Percentiles rank a stretch among this genome's conserved stretches.
phyloP scores from a whole-genome alignment of 1,284 basidiomycete genomes.

The Volvariella volvacea region DNA sequence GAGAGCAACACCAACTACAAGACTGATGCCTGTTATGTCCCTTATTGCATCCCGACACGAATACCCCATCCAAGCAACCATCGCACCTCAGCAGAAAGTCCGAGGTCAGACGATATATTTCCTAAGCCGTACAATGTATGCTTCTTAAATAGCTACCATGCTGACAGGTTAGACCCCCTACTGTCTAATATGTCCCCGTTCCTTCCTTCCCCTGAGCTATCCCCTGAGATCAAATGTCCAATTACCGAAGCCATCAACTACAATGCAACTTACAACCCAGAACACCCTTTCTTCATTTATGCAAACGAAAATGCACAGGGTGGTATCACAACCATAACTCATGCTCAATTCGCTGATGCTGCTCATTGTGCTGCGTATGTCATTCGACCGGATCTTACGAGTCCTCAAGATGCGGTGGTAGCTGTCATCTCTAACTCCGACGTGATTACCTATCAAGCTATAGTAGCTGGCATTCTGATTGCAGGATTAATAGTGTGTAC shows the following conservation, averaged over 20 bases:
- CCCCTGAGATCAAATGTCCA: too few relatives aligned
- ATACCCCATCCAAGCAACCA: too few relatives aligned
- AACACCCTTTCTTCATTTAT: conserved; percentile 15
- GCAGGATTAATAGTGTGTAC: conserved; percentile 21
- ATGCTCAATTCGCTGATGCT: conserved; percentile 22
- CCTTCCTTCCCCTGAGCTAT: too few relatives aligned
- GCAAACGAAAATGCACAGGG: conserved; percentile 10
- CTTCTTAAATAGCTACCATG: too few relatives aligned
- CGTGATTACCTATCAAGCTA: conserved; percentile 23
- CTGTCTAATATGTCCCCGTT: too few relatives aligned
- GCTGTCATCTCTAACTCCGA: conserved; percentile 24
- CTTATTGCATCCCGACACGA: too few relatives aligned
- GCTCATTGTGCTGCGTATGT: conserved; percentile 24
- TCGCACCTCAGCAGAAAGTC: too few relatives aligned
- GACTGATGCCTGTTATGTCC: too few relatives aligned
- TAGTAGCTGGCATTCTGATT: conserved; percentile 20
- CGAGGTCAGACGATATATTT: too few relatives aligned
- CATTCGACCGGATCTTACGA: conserved; percentile 18
- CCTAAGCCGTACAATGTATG: too few relatives aligned
- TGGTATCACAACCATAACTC: conserved; percentile 14
- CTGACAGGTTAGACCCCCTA: too few relatives aligned
- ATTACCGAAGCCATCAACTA: conserved; percentile 20
- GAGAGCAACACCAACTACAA: too few relatives aligned
- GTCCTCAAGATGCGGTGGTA: conserved; percentile 20
- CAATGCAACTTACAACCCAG: conserved; percentile 20